Evolutionary conservation across 208 protist species (phyloP).

Genomic region (Trypanosoma mega): DNA sequence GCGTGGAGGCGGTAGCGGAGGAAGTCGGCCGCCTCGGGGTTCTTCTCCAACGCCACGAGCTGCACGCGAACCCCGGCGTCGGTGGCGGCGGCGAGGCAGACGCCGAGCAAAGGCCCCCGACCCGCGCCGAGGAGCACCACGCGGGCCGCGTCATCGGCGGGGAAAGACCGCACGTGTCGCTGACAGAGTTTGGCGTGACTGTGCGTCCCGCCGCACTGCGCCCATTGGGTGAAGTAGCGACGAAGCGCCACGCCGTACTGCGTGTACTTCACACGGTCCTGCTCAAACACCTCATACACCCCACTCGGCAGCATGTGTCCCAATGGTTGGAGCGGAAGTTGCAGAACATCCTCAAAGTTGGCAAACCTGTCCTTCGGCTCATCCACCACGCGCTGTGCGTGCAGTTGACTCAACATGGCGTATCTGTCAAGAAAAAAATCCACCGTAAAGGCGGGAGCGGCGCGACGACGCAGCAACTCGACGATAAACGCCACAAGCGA

Average conservation of each 20-base stretch:
- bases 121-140: constrained; percentile 97
- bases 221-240: constrained; percentile 67
- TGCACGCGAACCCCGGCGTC: constrained; percentile 62
- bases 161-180: constrained; percentile 14
- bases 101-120: constrained; percentile 93
- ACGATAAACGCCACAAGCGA: constrained; percentile 56
- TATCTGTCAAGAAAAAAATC: constrained; percentile 63
- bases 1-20: constrained; percentile 50
- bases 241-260: constrained; percentile 91
- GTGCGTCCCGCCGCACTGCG: constrained; percentile 18
- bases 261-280: constrained; percentile 96
- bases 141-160: constrained; percentile 42
- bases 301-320: constrained; percentile 96
- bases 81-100: constrained; percentile 77
- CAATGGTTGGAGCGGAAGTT: constrained; percentile 96
- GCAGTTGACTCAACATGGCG: constrained; percentile 59
- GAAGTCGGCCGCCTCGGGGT: constrained; percentile 94
- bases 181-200: constrained; percentile 35
- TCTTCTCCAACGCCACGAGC: constrained; percentile 98
- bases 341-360: constrained; percentile 91
- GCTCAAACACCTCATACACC: constrained; percentile 99
- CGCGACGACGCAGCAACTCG: constrained; percentile 74
- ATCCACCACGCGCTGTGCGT: constrained; percentile 45
- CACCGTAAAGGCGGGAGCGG: constrained; percentile 49
- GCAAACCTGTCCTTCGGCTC: constrained; percentile 51